A percentile compares a stretch with the other conserved stretches of the same genome.
phyloP scores from a whole-genome alignment of 768 basidiomycete genomes.

The Leccinum disarticulatum region DNA sequence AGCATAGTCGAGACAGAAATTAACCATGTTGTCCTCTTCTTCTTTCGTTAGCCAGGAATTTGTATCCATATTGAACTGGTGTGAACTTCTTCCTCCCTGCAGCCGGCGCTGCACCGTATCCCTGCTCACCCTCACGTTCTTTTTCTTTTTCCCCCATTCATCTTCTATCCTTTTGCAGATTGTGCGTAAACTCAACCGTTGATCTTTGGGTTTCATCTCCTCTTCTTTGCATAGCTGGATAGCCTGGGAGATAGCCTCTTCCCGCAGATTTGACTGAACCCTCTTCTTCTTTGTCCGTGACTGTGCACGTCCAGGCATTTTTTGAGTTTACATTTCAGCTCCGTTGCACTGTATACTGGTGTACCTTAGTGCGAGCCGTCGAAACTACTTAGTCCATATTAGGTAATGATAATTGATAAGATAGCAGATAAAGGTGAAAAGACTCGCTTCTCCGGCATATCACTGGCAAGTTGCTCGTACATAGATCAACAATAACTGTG shows the following conservation, averaged over 20 bases:
- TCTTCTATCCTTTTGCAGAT: neutral
- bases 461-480: neutral
- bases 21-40: too few species aligned
- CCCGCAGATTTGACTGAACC: neutral
- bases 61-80: neutral
- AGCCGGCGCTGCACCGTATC: neutral
- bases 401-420: neutral
- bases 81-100: neutral
- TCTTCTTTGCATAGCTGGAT: neutral
- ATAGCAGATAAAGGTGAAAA: neutral
- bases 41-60: neutral
- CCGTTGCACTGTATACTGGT: neutral
- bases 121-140: neutral
- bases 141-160: neutral
- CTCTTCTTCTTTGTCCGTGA: neutral
- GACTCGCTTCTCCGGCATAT: neutral
- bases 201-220: neutral
- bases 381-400: neutral
- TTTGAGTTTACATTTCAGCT: neutral
- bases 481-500: neutral
- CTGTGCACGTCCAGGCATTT: neutral
- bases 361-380: neutral
- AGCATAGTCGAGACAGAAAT: too few species aligned
- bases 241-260: neutral
- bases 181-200: neutral